phyloP scores from a whole-genome alignment of 257 asterid genomes.

The Perilla frutescens region DNA sequence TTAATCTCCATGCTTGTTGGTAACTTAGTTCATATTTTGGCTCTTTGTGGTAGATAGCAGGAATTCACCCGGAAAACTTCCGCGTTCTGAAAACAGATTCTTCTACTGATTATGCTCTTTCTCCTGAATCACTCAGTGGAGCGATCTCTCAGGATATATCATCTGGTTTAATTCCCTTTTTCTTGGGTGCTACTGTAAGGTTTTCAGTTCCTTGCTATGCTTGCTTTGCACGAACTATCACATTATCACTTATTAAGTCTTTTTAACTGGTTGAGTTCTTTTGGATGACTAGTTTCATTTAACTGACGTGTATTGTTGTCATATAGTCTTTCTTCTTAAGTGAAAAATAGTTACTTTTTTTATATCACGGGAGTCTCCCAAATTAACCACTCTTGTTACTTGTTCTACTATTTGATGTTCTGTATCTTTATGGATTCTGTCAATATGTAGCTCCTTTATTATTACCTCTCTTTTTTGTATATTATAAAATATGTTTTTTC shows the following conservation, averaged over 20 bases:
- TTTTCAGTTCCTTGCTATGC: conserved; percentile 18
- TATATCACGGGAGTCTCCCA: background rate
- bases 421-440: background rate
- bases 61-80: conserved; percentile 73
- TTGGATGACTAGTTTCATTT: conserved; percentile 8
- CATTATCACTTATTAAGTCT: background rate
- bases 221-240: conserved; percentile 11
- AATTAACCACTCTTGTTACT: background rate
- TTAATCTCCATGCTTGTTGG: background rate
- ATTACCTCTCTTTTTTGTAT: background rate
- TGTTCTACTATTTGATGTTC: background rate
- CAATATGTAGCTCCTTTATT: background rate
- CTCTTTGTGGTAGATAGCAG: conserved; percentile 71
- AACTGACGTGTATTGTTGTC: background rate
- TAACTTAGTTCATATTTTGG: conserved; percentile 9
- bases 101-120: conserved; percentile 70
- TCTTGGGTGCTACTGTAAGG: conserved; percentile 97
- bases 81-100: conserved; percentile 74
- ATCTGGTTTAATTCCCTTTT: conserved; percentile 90
- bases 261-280: background rate
- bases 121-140: conserved; percentile 66
- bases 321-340: background rate
- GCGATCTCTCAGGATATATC: conserved; percentile 70
- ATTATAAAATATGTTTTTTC: conserved; percentile 4
- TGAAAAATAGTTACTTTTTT: background rate